Evolutionary conservation across 257 asterid genomes (phyloP), one percentile per base, ranked within the genome.

Genomic region (Solanum neorickii): DNA sequence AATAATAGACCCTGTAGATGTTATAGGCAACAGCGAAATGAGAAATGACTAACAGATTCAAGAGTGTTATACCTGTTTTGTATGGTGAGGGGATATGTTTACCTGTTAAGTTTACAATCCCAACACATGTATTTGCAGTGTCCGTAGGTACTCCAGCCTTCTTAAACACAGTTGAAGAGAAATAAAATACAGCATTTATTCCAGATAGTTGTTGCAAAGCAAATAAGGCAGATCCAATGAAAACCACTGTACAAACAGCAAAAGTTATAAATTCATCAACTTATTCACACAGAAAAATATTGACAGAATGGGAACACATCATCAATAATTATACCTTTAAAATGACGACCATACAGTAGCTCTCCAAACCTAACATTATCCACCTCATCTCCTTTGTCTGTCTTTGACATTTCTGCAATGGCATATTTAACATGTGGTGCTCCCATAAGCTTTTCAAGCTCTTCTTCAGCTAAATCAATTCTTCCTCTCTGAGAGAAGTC

Each of bases 191-290:
- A n/a, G 99, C 98, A 91, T 96, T 96, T 91, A 96, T 95, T 78
- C 99, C 99, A 72, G 99, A 96, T 76, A 96, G 92, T 90, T 96
- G 98, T 91, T 96, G 98, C 88, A 94, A 88, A 49, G 98, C 98
- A 91, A 91, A 95, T 83, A 96, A 92, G 86, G 87, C 90, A 42
- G 98, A 94, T 70, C 98, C 98, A 73, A 93, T 89, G 88, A 91
- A 94, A 84, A 96, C 97, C 91, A 94, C 98, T 96, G 98, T 92
- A 69, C 87, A 90, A 83, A 88, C 29, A 31, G 60, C 20, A 76
- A 37, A 52, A n/a, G 85, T 83, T 21, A 20, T 8, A 31, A 73
- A 10, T 18, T 47, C 37, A 25, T 86, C 12, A 47, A 47, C 65
- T 70, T 39, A 10, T 18, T 31, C 84, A 46, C 39, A 10, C 41